These are phyloP conservation scores for Nakazawaea siamensis DNA, from an alignment of 805 yeast genomes.

Conservation along the genomic window DNA sequence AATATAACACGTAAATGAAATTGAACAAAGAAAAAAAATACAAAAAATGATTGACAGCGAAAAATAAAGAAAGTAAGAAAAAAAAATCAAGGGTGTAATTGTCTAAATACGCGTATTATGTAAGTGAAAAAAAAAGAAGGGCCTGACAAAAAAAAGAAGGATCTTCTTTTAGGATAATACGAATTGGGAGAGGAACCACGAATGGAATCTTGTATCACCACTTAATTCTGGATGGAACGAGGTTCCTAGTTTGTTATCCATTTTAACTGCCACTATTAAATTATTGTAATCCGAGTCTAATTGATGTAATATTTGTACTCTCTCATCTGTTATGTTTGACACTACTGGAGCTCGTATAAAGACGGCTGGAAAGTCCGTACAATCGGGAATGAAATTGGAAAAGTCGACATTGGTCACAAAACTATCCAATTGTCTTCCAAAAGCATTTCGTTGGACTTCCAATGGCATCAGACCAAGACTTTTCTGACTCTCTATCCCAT, in stretches of 20 bases:
- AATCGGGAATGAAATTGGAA: constrained; percentile 29
- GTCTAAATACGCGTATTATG: too few species aligned
- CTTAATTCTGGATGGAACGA: constrained; percentile 77
- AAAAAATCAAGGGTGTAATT: too few species aligned
- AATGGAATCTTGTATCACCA: constrained; percentile 51
- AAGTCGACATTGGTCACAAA: constrained; percentile 42
- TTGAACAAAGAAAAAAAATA: too few species aligned
- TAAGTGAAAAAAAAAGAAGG: too few species aligned
- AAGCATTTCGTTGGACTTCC: constrained; percentile 62
- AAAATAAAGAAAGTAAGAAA: too few species aligned
- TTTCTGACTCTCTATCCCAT: constrained; percentile 46
- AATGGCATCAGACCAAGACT: constrained; percentile 60
- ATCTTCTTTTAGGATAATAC: constrained; percentile 20
- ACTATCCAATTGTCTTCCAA: constrained; percentile 70
- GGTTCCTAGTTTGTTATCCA: constrained; percentile 60
- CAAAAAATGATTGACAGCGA: too few species aligned
- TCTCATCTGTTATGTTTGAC: constrained; percentile 6
- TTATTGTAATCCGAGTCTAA: constrained; percentile 23
- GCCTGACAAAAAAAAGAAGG: neutral
- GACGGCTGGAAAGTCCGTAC: constrained; percentile 30
- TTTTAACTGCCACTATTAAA: constrained; percentile 64
- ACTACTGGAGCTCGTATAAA: constrained; percentile 79
- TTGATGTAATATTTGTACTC: constrained; percentile 34
- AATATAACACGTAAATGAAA: too few species aligned
- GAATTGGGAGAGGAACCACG: constrained; percentile 60